Evolutionary conservation across 805 yeast genomes (phyloP).

Genomic region (Nakazawaea pomicola): DNA sequence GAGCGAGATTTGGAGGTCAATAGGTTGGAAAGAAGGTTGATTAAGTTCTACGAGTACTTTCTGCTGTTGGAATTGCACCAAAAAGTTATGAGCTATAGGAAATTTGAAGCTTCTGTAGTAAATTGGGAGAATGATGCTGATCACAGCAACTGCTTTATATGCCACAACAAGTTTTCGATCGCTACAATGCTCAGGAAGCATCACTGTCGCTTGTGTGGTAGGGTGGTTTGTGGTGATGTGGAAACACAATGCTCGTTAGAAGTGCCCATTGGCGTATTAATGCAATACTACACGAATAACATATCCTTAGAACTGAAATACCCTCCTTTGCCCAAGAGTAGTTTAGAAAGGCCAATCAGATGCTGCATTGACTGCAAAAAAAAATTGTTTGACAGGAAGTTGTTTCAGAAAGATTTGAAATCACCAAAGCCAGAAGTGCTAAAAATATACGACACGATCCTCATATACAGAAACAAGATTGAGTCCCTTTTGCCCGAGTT

Average conservation of each 20-base stretch:
- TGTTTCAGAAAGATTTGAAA: slow-evolving; percentile 36
- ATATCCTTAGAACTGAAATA: too few relatives aligned
- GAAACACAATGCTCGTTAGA: slow-evolving; percentile 66
- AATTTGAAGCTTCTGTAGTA: slow-evolving; percentile 42
- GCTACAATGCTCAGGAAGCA: slow-evolving; percentile 58
- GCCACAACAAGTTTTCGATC: slow-evolving; percentile 53
- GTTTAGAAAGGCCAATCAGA: slow-evolving; percentile 36
- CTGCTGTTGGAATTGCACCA: slow-evolving; percentile 12
- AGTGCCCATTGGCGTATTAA: slow-evolving; percentile 46
- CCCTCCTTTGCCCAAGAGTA: neutral
- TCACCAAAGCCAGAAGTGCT: slow-evolving; percentile 31
- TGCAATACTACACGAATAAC: slow-evolving; percentile 25
- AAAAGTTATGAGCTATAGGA: slow-evolving; percentile 17
- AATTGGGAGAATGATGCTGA: slow-evolving; percentile 61
- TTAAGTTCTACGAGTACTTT: slow-evolving; percentile 30
- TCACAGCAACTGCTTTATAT: slow-evolving; percentile 55
- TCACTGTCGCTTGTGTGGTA: slow-evolving; percentile 89
- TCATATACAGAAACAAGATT: slow-evolving; percentile 19
- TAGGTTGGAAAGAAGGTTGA: slow-evolving; percentile 56
- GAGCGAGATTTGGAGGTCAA: slow-evolving; percentile 47
- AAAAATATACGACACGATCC: slow-evolving; percentile 28
- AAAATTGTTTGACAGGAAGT: slow-evolving; percentile 50
- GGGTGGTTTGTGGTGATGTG: slow-evolving; percentile 68
- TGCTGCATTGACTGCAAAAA: slow-evolving; percentile 70
- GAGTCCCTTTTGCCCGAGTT: slow-evolving; percentile 17